These are phyloP conservation scores for Lactarius psammicola DNA, from an alignment of 768 basidiomycete species.

Conservation along the genomic window DNA sequence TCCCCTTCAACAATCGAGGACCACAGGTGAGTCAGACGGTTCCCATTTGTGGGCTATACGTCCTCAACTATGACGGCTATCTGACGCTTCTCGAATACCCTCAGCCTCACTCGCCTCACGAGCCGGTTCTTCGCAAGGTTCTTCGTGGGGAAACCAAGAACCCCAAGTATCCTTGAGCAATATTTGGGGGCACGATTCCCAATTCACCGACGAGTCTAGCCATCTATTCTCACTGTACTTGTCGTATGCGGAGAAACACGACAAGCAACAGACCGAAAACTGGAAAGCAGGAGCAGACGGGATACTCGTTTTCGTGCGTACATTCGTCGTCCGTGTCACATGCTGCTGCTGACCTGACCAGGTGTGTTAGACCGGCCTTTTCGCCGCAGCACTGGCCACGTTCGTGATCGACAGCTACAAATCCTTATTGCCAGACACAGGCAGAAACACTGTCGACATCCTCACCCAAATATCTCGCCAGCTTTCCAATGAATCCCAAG, in stretches of 20 bases:
- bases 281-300: slow-evolving; percentile 22
- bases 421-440: slow-evolving; percentile 16
- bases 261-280: neutral
- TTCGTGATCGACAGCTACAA: slow-evolving; percentile 27
- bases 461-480: slow-evolving; percentile 25
- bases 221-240: slow-evolving; percentile 18
- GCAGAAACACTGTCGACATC: slow-evolving; percentile 5
- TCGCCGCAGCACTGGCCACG: slow-evolving; percentile 16
- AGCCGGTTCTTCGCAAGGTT: neutral
- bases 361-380: slow-evolving; percentile 20
- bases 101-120: neutral
- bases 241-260: slow-evolving; percentile 13
- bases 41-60: neutral
- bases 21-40: neutral
- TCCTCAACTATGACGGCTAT: neutral
- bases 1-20: neutral
- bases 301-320: slow-evolving; percentile 21
- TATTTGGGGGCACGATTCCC: neutral
- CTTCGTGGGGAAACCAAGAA: neutral
- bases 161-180: neutral
- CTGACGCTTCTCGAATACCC: neutral
- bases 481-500: slow-evolving; percentile 9
- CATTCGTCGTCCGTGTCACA: neutral
- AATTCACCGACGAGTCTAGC: slow-evolving; percentile 17
- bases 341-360: neutral